Evolutionary conservation across 1,284 basidiomycete genomes (phyloP), one percentile per base, ranked within the genome.

Genomic region (Tremellales sp.): DNA sequence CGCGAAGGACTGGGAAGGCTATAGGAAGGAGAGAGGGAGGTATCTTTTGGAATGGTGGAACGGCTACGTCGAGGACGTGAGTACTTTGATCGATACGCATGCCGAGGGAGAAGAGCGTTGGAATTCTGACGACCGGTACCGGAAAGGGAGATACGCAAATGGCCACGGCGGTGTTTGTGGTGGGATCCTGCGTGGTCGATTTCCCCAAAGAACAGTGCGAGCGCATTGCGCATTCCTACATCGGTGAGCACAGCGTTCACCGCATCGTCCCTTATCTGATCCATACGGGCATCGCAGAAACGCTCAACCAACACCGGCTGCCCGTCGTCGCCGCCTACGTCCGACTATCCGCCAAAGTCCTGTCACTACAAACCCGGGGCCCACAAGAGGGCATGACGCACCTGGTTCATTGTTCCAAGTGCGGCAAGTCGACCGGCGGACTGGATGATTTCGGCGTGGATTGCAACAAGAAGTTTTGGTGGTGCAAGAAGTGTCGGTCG

Each of bases 81-180:
- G 65, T 60, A 12, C 12, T 2, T 27, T 5, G 25, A 3, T 31
- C 10, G 36, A 9, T 43, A 22, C 26, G 13, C 5, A 1, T 18
- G 14, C 4, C 40, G 29, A 7, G 10, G 13, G 22, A 10, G 26
- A 26, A 24, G 39, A 8, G 7, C 5, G n/a, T 19, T 18, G 24
- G n/a, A 33, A 8, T 8, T 14, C 14, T 44, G 26, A 47, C 50
- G 21, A 47, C 31, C 27, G 10, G 26, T 12, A 8, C 25, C 8
- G 22, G 21, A 9, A 24, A 70, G 63, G 68, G 69, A 4, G 67
- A 71, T 19, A 54, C 65, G 34, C 69, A 71, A 43, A 43, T 71
- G 4, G 65, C 66, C 3, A 56, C 66, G 1, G 50, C 56, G 1
- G 21, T 65, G 10, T 52, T 53, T n/a, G 45, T 68, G 8, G 51